Evolutionary conservation across 495 filamentous ascomycete species (phyloP).

Genomic region (Geoglossum glabrum): DNA sequence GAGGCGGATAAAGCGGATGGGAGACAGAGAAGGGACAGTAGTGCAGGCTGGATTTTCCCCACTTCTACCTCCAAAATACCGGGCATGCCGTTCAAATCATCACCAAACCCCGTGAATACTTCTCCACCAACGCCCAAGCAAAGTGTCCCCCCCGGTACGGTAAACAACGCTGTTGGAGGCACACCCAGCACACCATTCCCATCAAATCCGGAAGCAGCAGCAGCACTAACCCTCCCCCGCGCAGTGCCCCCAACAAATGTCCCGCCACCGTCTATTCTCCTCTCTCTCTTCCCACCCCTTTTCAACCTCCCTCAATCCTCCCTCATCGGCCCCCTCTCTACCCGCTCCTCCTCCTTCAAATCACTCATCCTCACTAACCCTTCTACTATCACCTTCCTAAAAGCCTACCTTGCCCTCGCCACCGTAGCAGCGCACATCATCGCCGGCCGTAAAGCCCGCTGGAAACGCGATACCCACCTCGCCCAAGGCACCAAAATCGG

Average conservation of each 20-base stretch:
- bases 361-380: slow-evolving; percentile 35
- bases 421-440: slow-evolving; percentile 61
- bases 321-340: slow-evolving; percentile 34
- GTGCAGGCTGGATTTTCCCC: not conserved
- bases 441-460: slow-evolving; percentile 65
- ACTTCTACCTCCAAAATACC: not conserved
- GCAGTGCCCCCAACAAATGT: slow-evolving; percentile 61
- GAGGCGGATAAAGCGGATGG: slow-evolving; percentile 4
- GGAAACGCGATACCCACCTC: slow-evolving; percentile 75
- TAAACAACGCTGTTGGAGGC: slow-evolving; percentile 6
- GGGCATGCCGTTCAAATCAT: slow-evolving; percentile 3
- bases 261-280: slow-evolving; percentile 66
- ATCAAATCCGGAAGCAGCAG: not conserved
- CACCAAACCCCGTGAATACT: slow-evolving; percentile 25
- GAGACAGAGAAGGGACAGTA: not conserved
- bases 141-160: not conserved
- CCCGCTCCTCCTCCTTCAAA: slow-evolving; percentile 29
- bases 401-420: slow-evolving; percentile 24
- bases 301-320: slow-evolving; percentile 33
- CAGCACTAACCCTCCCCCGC: slow-evolving; percentile 3
- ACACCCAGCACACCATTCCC: slow-evolving; percentile 4
- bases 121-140: slow-evolving; percentile 10
- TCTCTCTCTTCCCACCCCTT: slow-evolving; percentile 50
- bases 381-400: slow-evolving; percentile 30
- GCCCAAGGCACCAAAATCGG: slow-evolving; percentile 77